Evolutionary conservation across 768 basidiomycete species (phyloP).

Genomic region (Sarcodon aspratus): DNA sequence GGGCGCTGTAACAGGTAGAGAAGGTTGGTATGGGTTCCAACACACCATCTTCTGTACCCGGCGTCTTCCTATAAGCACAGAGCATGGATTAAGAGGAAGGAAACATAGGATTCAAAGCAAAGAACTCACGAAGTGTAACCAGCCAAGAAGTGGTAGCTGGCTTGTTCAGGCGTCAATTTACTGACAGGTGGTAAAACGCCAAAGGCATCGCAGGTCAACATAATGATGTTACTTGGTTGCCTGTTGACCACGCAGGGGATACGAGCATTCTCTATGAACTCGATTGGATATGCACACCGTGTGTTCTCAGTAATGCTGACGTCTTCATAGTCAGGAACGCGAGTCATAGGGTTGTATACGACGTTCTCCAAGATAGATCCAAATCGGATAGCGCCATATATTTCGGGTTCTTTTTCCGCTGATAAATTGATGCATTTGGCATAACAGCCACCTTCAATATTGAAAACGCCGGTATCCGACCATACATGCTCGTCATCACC

Average conservation of each 20-base stretch:
- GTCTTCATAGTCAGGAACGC: slow-evolving; percentile 91
- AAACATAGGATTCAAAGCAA: not conserved
- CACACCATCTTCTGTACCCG: slow-evolving; percentile 97
- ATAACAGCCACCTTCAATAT: slow-evolving; percentile 99
- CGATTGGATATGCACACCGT: slow-evolving; percentile 98
- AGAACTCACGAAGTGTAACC: slow-evolving; percentile 81
- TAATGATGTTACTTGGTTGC: slow-evolving; percentile 92
- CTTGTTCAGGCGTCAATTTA: slow-evolving; percentile 87
- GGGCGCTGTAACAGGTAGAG: slow-evolving; percentile 97
- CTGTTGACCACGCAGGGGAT: slow-evolving; percentile 82
- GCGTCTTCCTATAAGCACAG: slow-evolving; percentile 63
- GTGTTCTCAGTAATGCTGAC: slow-evolving; percentile 98
- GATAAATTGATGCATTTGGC: slow-evolving; percentile 98
- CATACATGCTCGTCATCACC: slow-evolving; percentile 99
- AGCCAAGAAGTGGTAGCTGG: slow-evolving; percentile 94
- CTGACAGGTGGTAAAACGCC: slow-evolving; percentile 96
- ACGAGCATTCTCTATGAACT: slow-evolving; percentile 90
- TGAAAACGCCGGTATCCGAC: slow-evolving; percentile 98
- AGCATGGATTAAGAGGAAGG: slow-evolving; percentile 7
- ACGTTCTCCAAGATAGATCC: slow-evolving; percentile 99
- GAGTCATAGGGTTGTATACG: slow-evolving; percentile 80
- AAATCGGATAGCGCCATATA: slow-evolving; percentile 88
- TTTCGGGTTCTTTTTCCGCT: slow-evolving; percentile 96
- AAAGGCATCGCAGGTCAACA: slow-evolving; percentile 97
- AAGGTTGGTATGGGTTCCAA: slow-evolving; percentile 98